Conservation (phyloP, 495 filamentous ascomycete species). For the Penicillium roqueforti region DNA sequence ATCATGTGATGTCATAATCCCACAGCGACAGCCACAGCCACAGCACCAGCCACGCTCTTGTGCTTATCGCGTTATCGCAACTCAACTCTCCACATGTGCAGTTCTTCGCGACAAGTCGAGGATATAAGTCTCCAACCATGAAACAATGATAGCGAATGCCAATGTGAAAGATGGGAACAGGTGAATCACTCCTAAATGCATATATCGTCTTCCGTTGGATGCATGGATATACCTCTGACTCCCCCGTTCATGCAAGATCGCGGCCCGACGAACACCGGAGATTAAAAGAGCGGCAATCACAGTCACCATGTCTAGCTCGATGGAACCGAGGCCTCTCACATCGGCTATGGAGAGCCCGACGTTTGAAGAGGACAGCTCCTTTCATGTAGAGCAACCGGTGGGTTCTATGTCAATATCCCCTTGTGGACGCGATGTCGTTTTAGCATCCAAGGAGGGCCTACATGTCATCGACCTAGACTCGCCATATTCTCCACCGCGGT, state of each 20-base stretch:
- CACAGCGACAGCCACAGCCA: neutral
- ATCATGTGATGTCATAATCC: slow-evolving; percentile 12
- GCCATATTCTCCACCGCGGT: slow-evolving; percentile 81
- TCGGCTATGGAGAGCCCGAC: slow-evolving; percentile 82
- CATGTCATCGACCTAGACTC: slow-evolving; percentile 93
- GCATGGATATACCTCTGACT: slow-evolving; percentile 7
- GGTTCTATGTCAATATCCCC: slow-evolving; percentile 85
- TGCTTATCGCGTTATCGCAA: slow-evolving; percentile 10
- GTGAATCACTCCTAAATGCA: neutral
- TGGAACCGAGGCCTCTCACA: slow-evolving; percentile 39
- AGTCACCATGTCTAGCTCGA: slow-evolving; percentile 39
- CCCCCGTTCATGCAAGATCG: slow-evolving; percentile 3
- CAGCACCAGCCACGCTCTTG: slow-evolving; percentile 4
- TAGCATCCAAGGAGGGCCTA: slow-evolving; percentile 81
- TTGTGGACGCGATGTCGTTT: slow-evolving; percentile 84
- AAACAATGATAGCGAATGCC: slow-evolving; percentile 1
- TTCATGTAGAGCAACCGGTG: slow-evolving; percentile 75
- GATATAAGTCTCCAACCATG: neutral
- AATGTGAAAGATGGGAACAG: slow-evolving; percentile 2
- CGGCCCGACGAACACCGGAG: slow-evolving; percentile 16
- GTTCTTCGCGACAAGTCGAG: neutral
- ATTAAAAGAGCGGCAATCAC: slow-evolving; percentile 7
- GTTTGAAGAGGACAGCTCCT: slow-evolving; percentile 78
- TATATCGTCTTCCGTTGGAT: neutral
- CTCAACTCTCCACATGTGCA: neutral